These are phyloP conservation scores for Tuber microsphaerosporum DNA, from an alignment of 495 filamentous ascomycete species.

Conservation along the genomic window DNA sequence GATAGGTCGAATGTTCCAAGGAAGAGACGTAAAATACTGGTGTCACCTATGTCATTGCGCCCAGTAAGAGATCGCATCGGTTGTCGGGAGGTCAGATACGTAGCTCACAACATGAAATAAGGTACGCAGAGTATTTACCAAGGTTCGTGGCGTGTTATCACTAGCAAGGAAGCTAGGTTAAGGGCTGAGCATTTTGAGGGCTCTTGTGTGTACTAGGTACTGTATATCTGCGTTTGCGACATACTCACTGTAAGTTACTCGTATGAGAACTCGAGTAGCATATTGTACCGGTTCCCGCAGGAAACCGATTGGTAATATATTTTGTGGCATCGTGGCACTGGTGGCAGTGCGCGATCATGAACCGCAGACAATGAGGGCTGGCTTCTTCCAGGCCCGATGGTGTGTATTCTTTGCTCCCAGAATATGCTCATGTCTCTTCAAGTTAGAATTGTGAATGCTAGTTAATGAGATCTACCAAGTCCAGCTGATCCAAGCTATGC, in stretches of 20 bases:
- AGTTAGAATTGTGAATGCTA: too few relatives aligned
- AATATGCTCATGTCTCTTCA: background rate
- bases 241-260: background rate
- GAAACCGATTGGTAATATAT: background rate
- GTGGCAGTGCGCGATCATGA: background rate
- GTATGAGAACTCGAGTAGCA: too few relatives aligned
- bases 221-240: background rate
- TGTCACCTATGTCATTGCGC: too few relatives aligned
- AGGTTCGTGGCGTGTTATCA: too few relatives aligned
- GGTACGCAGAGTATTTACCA: background rate
- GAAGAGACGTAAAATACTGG: too few relatives aligned
- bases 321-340: background rate
- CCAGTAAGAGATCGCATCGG: background rate
- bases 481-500: too few relatives aligned
- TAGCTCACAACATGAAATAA: background rate
- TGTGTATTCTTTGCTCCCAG: background rate
- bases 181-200: too few relatives aligned
- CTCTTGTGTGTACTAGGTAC: too few relatives aligned
- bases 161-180: too few relatives aligned
- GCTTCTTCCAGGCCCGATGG: background rate
- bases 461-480: too few relatives aligned
- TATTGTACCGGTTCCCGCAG: background rate
- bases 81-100: background rate
- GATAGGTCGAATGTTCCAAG: too few relatives aligned
- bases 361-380: background rate